These are phyloP conservation scores for Rubroboletus satanas DNA, from an alignment of 768 basidiomycete genomes.

Conservation along the genomic window DNA sequence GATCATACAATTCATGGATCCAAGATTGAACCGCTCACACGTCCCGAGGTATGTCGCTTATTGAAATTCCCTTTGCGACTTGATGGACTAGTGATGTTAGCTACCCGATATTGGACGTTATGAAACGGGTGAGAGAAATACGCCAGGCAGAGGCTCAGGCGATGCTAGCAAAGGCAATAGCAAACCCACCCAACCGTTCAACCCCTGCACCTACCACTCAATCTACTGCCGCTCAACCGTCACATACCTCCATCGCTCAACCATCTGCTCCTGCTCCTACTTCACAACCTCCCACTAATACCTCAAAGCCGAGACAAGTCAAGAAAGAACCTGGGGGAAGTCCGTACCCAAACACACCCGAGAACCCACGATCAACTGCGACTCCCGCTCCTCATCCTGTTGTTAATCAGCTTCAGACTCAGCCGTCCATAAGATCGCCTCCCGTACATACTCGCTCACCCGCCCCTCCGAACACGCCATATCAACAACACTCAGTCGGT, in stretches of 20 bases:
- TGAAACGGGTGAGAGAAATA: slow-evolving; percentile 31
- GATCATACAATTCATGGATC: slow-evolving; percentile 78
- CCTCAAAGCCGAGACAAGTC: slow-evolving; percentile 21
- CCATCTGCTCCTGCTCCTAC: slow-evolving; percentile 22
- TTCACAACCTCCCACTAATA: slow-evolving; percentile 28
- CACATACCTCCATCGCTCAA: slow-evolving; percentile 30
- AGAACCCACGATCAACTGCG: slow-evolving; percentile 27
- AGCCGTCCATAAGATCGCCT: slow-evolving; percentile 27
- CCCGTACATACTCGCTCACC: slow-evolving; percentile 29
- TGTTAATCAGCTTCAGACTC: slow-evolving; percentile 34
- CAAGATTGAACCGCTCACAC: slow-evolving; percentile 43
- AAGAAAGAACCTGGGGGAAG: slow-evolving; percentile 32
- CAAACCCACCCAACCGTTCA: slow-evolving; percentile 29
- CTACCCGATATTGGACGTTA: slow-evolving; percentile 55
- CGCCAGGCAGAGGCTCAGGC: slow-evolving; percentile 25
- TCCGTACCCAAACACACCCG: slow-evolving; percentile 27
- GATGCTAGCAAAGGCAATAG: slow-evolving; percentile 23
- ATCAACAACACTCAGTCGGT: slow-evolving; percentile 20
- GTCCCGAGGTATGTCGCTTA: slow-evolving; percentile 45
- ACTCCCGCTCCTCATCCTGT: slow-evolving; percentile 31
- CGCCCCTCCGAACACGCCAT: slow-evolving; percentile 14
- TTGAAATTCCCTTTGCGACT: background rate
- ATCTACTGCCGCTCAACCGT: slow-evolving; percentile 33
- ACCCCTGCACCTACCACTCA: slow-evolving; percentile 30
- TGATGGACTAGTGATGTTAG: slow-evolving; percentile 30